A percentile compares a stretch with the other conserved stretches of the same genome.
Conservation (phyloP, 805 yeast species). For the Myxozyma geophila region DNA sequence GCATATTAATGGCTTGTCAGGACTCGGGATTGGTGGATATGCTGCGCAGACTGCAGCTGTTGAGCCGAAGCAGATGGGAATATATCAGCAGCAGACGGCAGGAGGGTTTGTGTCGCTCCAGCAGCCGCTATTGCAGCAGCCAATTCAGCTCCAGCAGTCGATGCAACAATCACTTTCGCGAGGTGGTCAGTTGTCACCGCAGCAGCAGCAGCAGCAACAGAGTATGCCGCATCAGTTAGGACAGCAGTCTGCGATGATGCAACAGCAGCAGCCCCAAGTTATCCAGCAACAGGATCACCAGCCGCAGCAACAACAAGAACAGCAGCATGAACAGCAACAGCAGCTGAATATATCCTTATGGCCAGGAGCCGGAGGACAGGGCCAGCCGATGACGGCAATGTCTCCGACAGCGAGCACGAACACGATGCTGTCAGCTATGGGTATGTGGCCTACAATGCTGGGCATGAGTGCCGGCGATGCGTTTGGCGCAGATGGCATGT, state of each 20-base stretch:
- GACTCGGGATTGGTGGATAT: conserved; percentile 13
- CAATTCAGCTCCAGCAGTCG: neutral
- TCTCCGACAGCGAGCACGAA: neutral
- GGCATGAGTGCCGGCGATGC: neutral
- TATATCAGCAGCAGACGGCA: neutral
- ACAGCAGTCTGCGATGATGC: no score
- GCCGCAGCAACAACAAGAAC: no score
- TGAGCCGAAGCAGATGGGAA: neutral
- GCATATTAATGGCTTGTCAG: conserved; percentile 5
- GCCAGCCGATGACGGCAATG: neutral
- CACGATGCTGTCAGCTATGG: conserved; percentile 7
- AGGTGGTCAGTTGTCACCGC: neutral
- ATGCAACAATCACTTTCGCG: conserved; percentile 2
- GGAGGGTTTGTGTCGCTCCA: conserved; percentile 13
- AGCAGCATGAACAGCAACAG: no score
- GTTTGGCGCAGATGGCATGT: neutral
- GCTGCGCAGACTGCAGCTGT: neutral
- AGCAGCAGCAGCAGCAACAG: neutral
- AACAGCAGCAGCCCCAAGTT: no score
- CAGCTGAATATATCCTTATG: neutral
- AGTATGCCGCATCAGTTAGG: no score
- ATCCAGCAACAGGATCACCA: no score
- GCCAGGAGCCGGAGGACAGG: neutral
- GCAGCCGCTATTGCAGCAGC: neutral
- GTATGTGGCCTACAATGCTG: conserved; percentile 21